phyloP scores from a whole-genome alignment of 345 rosid genomes.

The Mercurialis annua region DNA sequence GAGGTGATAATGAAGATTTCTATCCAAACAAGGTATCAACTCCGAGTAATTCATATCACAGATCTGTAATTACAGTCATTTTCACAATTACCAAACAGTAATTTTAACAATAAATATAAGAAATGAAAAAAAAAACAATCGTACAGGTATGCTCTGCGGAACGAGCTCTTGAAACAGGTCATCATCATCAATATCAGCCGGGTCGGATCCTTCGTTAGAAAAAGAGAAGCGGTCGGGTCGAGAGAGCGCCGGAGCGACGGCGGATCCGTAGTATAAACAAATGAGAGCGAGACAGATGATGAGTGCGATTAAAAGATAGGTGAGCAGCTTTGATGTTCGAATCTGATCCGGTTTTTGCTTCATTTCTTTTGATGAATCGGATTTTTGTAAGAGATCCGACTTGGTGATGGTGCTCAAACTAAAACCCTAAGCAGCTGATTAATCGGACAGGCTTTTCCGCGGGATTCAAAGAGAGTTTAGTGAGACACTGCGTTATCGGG shows the following conservation, averaged over 20 bases:
- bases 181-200: conserved; percentile 35
- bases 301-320: conserved; percentile 52
- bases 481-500: too few relatives aligned
- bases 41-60: conserved; percentile 78
- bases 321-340: conserved; percentile 45
- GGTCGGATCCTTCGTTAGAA: conserved; percentile 44
- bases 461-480: neutral
- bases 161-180: conserved; percentile 32
- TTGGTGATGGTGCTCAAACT: too few relatives aligned
- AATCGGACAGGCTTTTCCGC: neutral
- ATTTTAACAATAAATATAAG: neutral
- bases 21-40: conserved; percentile 88
- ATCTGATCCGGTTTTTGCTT: conserved; percentile 53
- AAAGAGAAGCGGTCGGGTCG: conserved; percentile 42
- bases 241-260: conserved; percentile 64
- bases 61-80: conserved; percentile 38
- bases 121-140: neutral
- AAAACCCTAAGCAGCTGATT: conserved; percentile 4
- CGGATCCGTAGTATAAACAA: conserved; percentile 73
- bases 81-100: neutral
- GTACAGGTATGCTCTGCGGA: conserved; percentile 69
- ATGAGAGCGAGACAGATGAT: conserved; percentile 59
- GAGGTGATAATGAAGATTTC: conserved; percentile 74
- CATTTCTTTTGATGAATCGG: conserved; percentile 33
- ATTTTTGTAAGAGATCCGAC: neutral